Evolutionary conservation across 2,329 filamentous ascomycete genomes (phyloP).

Genomic region (Fusarium sp.): DNA sequence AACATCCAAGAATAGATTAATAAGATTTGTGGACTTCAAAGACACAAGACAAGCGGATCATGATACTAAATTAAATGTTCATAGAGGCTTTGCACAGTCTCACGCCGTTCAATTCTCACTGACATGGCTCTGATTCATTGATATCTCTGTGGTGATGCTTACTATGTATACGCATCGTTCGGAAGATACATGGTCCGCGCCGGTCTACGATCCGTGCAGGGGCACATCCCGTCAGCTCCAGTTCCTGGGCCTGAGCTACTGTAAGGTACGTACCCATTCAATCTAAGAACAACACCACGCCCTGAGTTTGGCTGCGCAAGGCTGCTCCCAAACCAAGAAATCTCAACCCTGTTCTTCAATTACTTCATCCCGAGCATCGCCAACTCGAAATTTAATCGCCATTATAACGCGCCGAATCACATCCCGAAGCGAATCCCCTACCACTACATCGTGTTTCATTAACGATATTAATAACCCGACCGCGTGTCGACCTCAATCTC

Average conservation of each 20-base stretch:
- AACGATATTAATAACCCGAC: constrained; percentile 14
- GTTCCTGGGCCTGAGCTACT: constrained; percentile 31
- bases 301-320: constrained; percentile 30
- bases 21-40: constrained; percentile 8
- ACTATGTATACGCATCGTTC: too few species aligned
- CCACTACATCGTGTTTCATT: constrained; percentile 21
- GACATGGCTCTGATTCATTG: neutral
- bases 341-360: constrained; percentile 28
- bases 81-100: neutral
- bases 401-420: constrained; percentile 20
- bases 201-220: neutral
- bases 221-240: neutral
- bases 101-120: neutral
- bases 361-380: constrained; percentile 34
- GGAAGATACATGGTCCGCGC: constrained; percentile 5
- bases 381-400: constrained; percentile 24
- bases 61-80: neutral
- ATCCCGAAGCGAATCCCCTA: neutral
- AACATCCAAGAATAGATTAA: constrained; percentile 43
- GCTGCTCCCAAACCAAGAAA: constrained; percentile 27
- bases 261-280: constrained; percentile 40
- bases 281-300: constrained; percentile 42
- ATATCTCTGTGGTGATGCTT: neutral
- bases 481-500: constrained; percentile 22
- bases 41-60: neutral